Evolutionary conservation across 2,329 filamentous ascomycete species (phyloP).

Genomic region (Harringtonia aguacate): DNA sequence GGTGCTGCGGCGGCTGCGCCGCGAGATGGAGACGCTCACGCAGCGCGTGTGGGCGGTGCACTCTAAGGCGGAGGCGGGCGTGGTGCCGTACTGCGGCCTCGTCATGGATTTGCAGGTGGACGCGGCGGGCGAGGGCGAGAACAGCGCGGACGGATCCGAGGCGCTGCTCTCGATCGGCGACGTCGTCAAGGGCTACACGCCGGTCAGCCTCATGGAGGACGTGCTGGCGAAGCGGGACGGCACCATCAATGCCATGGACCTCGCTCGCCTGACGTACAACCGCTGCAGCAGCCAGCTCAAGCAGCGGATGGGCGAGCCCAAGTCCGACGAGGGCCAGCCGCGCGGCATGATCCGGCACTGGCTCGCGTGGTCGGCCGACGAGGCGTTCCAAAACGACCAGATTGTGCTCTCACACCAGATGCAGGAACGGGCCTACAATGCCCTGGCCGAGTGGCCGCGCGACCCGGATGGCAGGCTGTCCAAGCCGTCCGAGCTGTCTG

Average conservation of each 20-base stretch:
- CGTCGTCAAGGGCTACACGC: conserved; percentile 2
- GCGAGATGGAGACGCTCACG: background rate
- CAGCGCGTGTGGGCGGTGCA: background rate
- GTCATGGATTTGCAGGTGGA: background rate
- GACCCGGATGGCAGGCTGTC: too few relatives aligned
- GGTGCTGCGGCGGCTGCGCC: background rate
- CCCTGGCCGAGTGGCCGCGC: too few relatives aligned
- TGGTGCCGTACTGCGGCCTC: background rate
- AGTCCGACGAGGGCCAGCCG: background rate
- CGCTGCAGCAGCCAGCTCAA: background rate
- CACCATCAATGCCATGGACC: background rate
- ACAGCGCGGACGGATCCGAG: background rate
- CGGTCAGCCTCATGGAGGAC: background rate
- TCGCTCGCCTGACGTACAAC: background rate
- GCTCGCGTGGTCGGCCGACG: background rate
- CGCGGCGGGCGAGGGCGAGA: background rate
- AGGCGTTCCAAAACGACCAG: background rate
- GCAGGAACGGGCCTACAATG: too few relatives aligned
- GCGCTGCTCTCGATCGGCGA: background rate
- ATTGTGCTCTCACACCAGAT: background rate
- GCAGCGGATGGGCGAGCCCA: background rate
- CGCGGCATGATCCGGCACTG: background rate
- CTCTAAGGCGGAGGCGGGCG: background rate
- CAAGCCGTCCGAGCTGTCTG: too few relatives aligned
- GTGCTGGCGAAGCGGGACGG: background rate